Evolutionary conservation across 148 eudicot genomes (phyloP).

Genomic region (Mesembryanthemum crystallinum): DNA sequence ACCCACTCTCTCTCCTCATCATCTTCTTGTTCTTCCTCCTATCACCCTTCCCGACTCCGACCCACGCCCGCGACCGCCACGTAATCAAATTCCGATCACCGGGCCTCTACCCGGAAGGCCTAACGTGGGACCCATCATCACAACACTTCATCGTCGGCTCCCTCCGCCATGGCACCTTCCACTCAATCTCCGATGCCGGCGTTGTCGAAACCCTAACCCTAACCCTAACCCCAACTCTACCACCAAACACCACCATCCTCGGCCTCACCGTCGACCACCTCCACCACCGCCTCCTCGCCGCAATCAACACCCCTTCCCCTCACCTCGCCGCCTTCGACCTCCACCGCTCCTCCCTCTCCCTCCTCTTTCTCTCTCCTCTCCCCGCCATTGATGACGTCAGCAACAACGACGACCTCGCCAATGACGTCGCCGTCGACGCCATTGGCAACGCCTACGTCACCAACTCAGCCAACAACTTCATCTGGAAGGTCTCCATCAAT

Average conservation of each 20-base stretch:
- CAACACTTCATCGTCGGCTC: slow-evolving; percentile 77
- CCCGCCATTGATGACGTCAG: slow-evolving; percentile 16
- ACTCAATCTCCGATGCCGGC: slow-evolving; percentile 73
- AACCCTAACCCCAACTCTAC: slow-evolving; percentile 36
- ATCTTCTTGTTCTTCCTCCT: background rate
- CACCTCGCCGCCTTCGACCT: slow-evolving; percentile 69
- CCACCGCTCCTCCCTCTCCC: slow-evolving; percentile 32
- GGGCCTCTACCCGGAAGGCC: slow-evolving; percentile 62
- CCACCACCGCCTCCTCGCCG: slow-evolving; percentile 62
- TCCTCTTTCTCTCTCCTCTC: slow-evolving; percentile 58
- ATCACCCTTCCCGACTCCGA: background rate
- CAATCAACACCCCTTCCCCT: slow-evolving; percentile 34
- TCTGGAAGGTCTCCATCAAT: slow-evolving; percentile 55
- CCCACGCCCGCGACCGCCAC: slow-evolving; percentile 39
- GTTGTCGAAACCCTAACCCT: slow-evolving; percentile 43
- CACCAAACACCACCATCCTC: slow-evolving; percentile 47
- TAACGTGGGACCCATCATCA: slow-evolving; percentile 56
- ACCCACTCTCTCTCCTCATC: background rate
- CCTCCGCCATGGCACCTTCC: slow-evolving; percentile 39
- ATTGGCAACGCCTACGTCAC: slow-evolving; percentile 85
- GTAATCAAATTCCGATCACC: slow-evolving; percentile 54
- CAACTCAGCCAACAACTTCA: slow-evolving; percentile 55
- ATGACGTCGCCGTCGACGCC: slow-evolving; percentile 64
- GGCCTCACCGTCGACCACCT: slow-evolving; percentile 57
- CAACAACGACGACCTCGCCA: slow-evolving; percentile 38